phyloP scores from a whole-genome alignment of 805 yeast genomes.

The Barnettozyma siamensis region DNA sequence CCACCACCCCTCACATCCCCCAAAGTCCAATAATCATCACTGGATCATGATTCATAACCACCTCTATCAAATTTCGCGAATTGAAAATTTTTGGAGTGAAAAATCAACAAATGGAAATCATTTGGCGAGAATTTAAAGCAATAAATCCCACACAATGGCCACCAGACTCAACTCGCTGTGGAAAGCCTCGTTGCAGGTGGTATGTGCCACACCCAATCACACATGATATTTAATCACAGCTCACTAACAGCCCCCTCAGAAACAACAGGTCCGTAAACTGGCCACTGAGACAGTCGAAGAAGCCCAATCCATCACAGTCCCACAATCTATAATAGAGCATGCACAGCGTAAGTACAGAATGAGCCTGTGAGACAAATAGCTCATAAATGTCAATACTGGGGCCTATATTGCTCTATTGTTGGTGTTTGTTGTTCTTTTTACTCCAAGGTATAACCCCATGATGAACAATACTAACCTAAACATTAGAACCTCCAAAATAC shows the following conservation, averaged over 20 bases:
- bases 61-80: background rate
- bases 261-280: conserved; percentile 16
- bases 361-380: too few species aligned
- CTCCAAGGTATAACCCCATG: background rate
- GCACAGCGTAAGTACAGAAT: conserved; percentile 16
- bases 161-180: conserved; percentile 5
- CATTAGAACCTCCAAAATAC: conserved; percentile 51
- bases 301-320: conserved; percentile 1
- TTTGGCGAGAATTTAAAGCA: background rate
- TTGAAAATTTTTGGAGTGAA: background rate
- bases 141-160: conserved; percentile 1
- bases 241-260: conserved; percentile 12
- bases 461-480: conserved; percentile 16
- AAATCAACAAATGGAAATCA: background rate
- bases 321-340: conserved; percentile 10
- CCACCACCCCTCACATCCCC: too few species aligned
- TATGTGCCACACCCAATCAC: conserved; percentile 1
- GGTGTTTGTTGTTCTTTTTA: too few species aligned
- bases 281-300: conserved; percentile 19
- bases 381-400: too few species aligned
- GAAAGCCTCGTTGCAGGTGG: conserved; percentile 4
- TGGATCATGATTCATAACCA: too few species aligned
- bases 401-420: too few species aligned
- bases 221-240: too few species aligned
- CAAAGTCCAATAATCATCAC: too few species aligned